Base-by-base conservation (phyloP, 2,329 filamentous ascomycete species). In the Hypoxylon sp. region DNA sequence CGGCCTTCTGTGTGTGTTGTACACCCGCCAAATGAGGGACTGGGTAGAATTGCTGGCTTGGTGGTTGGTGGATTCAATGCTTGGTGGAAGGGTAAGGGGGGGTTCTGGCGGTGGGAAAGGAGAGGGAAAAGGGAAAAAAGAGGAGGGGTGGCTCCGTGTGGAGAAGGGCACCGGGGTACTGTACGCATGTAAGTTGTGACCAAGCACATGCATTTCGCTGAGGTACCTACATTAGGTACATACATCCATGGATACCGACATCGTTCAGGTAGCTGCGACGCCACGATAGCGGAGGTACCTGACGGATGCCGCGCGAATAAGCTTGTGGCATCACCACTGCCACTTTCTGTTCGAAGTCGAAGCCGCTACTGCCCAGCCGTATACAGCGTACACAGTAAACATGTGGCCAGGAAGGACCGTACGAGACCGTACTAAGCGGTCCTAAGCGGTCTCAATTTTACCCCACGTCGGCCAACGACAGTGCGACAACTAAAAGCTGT, bases 401-500 rank as follows among this genome's bases (percentile, higher is more conserved):
- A 61, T 36, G 30, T 62, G 45, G 49, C 28, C 14, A 36, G 22
- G 18, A 28, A 36, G 20, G 26, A 46, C 52, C 45, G 51, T 53
- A 53, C 32, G 22, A 56, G 30, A 52, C 59, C 42, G 54, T 63
- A 32, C 53, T 58, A 58, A 58, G 53, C 61, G 56, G 57, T 58
- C 20, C 42, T 65, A 57, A 54, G 63, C 63, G 63, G 63, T 65
- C 62, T 65, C 63, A 58, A 51, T 46, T 44, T 50, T 65, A 62
- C 65, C 65, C 65, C 65, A 68, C 65, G 65, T 59, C 54, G 61
- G 58, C 67, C 65, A 67, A 67, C 67, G 62, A 70, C 67, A 65
- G 64, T 70, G 64, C 64, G 65, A 67, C 67, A 68, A 65, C 61
- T 62, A 67, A 57, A 69, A 57, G 30, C 67, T 70, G 67, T 64